Evolutionary conservation across 2,329 filamentous ascomycete genomes (phyloP).

Genomic region (Calycina herbarum): DNA sequence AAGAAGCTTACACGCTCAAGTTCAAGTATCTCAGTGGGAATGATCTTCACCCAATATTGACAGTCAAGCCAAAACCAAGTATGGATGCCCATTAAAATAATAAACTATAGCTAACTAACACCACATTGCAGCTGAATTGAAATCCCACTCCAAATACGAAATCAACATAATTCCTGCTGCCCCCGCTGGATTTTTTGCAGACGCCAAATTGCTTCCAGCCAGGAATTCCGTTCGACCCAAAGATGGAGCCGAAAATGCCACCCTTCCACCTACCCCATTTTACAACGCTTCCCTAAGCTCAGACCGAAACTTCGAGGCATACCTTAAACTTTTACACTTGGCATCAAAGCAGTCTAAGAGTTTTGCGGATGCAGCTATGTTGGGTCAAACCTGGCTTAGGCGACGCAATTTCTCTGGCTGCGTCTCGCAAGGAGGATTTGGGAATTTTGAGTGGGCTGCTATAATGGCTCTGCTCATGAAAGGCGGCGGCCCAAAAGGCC

Average conservation of each 20-base stretch:
- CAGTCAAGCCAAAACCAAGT: constrained; percentile 42
- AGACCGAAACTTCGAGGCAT: constrained; percentile 71
- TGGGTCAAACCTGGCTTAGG: constrained; percentile 85
- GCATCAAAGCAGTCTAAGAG: constrained; percentile 54
- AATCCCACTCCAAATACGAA: constrained; percentile 47
- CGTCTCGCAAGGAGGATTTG: constrained; percentile 79
- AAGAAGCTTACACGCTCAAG: constrained; percentile 53
- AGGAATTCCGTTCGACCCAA: constrained; percentile 69
- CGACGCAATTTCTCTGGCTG: constrained; percentile 78
- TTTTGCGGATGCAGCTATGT: constrained; percentile 80
- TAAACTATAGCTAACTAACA: constrained; percentile 7
- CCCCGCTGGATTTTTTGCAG: constrained; percentile 67
- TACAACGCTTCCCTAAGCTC: constrained; percentile 86
- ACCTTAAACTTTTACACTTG: constrained; percentile 74
- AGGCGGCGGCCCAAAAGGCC: constrained; percentile 70
- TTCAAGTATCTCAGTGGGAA: constrained; percentile 74
- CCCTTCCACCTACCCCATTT: constrained; percentile 65
- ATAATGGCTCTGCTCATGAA: constrained; percentile 78
- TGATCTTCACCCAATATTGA: constrained; percentile 68
- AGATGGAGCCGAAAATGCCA: constrained; percentile 44
- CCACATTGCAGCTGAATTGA: constrained; percentile 37
- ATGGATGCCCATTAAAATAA: background rate
- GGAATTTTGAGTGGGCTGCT: constrained; percentile 87
- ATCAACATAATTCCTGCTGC: constrained; percentile 79
- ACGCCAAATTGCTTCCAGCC: constrained; percentile 67